Evolutionary conservation across 495 filamentous ascomycete genomes (phyloP).

Genomic region (Aspergillus nanangensis): DNA sequence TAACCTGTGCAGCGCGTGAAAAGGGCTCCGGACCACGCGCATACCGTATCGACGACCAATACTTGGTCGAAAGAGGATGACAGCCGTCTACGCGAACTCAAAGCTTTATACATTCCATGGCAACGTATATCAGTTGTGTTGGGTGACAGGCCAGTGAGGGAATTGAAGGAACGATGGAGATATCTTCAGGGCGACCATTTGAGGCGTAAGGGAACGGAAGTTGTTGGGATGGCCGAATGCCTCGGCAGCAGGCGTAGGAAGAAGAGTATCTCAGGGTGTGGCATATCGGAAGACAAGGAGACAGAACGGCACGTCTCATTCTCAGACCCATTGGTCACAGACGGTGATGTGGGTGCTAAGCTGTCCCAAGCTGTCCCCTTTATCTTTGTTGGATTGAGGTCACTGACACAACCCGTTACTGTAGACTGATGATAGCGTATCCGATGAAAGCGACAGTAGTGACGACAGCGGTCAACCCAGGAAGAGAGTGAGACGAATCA

Average conservation of each 20-base stretch:
- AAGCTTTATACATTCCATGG: conserved; percentile 18
- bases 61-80: conserved; percentile 23
- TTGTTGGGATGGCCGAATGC: no score
- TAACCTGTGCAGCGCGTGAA: background rate
- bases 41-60: background rate
- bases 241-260: background rate
- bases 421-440: background rate
- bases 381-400: background rate
- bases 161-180: conserved; percentile 21
- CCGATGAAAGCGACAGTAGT: background rate
- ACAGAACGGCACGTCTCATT: conserved; percentile 12
- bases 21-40: no score
- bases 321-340: conserved; percentile 4
- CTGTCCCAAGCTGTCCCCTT: background rate
- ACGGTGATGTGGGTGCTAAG: conserved; percentile 8
- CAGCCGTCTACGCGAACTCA: conserved; percentile 13
- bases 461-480: no score
- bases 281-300: background rate
- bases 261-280: background rate
- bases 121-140: conserved; percentile 18
- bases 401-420: no score
- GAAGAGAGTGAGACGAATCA: no score
- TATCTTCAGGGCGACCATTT: conserved; percentile 3
- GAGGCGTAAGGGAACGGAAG: no score
- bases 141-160: conserved; percentile 9